Evolutionary conservation across 495 filamentous ascomycete genomes (phyloP).

Genomic region (Cryomyces antarcticus): DNA sequence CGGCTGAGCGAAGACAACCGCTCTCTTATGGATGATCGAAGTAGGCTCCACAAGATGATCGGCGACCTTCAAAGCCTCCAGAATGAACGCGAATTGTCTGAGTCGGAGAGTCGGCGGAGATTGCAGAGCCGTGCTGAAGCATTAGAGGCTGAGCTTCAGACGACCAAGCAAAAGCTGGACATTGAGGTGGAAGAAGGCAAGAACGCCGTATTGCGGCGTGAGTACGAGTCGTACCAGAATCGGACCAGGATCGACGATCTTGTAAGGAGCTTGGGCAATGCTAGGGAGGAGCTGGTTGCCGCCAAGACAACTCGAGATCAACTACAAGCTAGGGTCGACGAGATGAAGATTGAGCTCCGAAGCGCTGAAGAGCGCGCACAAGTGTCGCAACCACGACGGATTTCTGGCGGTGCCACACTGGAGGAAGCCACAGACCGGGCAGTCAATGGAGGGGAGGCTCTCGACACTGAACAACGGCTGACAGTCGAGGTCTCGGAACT

Average conservation of each 20-base stretch:
- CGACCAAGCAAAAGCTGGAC: slow-evolving; percentile 63
- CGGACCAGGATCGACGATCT: slow-evolving; percentile 84
- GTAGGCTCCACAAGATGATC: slow-evolving; percentile 58
- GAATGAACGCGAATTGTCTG: slow-evolving; percentile 74
- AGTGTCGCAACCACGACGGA: slow-evolving; percentile 54
- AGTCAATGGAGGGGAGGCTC: slow-evolving; percentile 26
- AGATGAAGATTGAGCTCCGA: slow-evolving; percentile 68
- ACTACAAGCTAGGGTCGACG: slow-evolving; percentile 67
- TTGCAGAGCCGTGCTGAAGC: slow-evolving; percentile 56
- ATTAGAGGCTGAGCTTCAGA: slow-evolving; percentile 55
- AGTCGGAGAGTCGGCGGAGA: slow-evolving; percentile 58
- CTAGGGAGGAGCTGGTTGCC: slow-evolving; percentile 64
- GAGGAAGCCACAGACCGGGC: slow-evolving; percentile 17
- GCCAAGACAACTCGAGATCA: slow-evolving; percentile 74
- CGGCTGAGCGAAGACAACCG: slow-evolving; percentile 73
- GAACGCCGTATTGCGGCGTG: slow-evolving; percentile 57
- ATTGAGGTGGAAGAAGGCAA: slow-evolving; percentile 68
- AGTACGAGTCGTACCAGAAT: slow-evolving; percentile 68
- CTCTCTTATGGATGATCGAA: slow-evolving; percentile 59
- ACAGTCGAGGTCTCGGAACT: slow-evolving; percentile 64
- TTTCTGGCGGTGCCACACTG: slow-evolving; percentile 20
- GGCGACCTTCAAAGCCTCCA: slow-evolving; percentile 64
- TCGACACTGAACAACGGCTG: slow-evolving; percentile 68
- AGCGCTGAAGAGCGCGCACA: slow-evolving; percentile 71
- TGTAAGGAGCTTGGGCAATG: slow-evolving; percentile 49